Percentiles rank a stretch among this genome's conserved stretches.
Conservation (phyloP, 805 yeast species). For the Lachancea quebecensis region DNA sequence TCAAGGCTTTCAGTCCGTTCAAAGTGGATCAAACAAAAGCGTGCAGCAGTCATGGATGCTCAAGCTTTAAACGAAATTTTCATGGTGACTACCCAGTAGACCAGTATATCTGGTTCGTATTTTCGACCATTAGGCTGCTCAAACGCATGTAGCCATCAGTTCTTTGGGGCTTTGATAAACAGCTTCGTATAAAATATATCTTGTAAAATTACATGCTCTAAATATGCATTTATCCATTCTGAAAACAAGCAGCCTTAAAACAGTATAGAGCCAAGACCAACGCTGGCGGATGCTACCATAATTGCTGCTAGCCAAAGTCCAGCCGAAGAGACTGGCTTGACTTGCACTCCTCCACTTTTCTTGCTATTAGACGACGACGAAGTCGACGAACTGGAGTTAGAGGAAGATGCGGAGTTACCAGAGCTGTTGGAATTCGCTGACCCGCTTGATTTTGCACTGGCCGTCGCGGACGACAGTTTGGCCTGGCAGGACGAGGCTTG, state of each 20-base stretch:
- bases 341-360: slow-evolving; percentile 22
- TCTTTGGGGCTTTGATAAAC: too few species aligned
- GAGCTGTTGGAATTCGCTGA: slow-evolving; percentile 34
- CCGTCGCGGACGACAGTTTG: slow-evolving; percentile 48
- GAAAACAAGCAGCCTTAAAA: slow-evolving; percentile 11
- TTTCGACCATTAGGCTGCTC: too few species aligned
- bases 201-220: neutral
- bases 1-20: slow-evolving; percentile 73
- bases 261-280: slow-evolving; percentile 38
- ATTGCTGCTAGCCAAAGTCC: slow-evolving; percentile 34
- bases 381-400: slow-evolving; percentile 38
- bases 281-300: slow-evolving; percentile 29
- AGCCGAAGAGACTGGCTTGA: slow-evolving; percentile 32
- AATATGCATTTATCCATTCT: neutral
- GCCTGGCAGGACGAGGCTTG: slow-evolving; percentile 44
- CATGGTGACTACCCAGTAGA: slow-evolving; percentile 54
- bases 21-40: slow-evolving; percentile 81
- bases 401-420: slow-evolving; percentile 27
- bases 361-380: slow-evolving; percentile 42
- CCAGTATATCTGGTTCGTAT: too few species aligned
- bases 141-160: too few species aligned
- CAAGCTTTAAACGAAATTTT: slow-evolving; percentile 88
- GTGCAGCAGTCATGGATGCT: slow-evolving; percentile 85
- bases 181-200: too few species aligned
- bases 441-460: slow-evolving; percentile 53